Percentiles rank a stretch among this genome's conserved stretches.
Conservation (phyloP, 345 rosid genomes). For the Heritiera fomes region DNA sequence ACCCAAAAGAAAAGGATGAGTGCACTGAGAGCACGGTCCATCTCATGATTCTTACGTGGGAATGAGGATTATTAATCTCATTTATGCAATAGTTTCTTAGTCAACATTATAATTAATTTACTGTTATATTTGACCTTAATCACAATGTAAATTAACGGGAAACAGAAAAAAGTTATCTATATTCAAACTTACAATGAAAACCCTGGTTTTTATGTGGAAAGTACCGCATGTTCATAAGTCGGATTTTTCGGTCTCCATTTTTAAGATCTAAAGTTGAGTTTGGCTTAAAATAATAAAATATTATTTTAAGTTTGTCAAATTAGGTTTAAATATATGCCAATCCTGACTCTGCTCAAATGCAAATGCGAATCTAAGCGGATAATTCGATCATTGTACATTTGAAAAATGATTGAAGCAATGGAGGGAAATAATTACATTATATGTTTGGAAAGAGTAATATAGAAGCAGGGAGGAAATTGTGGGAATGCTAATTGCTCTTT, state of each 20-base stretch:
- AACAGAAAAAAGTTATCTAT: background rate
- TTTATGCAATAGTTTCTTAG: constrained; percentile 7
- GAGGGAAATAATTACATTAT: background rate
- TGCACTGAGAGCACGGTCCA: constrained; percentile 21
- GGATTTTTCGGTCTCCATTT: background rate
- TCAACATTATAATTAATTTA: constrained; percentile 35
- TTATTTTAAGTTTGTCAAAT: no score
- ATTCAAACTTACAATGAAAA: background rate
- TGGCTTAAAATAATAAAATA: no score
- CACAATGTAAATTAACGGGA: background rate
- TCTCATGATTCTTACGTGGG: constrained; percentile 24
- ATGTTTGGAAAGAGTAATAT: background rate
- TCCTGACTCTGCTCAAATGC: no score
- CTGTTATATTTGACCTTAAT: constrained; percentile 37
- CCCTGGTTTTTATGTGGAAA: background rate
- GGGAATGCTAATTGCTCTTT: background rate
- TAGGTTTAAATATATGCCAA: no score
- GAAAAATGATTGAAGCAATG: background rate
- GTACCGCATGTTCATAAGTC: background rate
- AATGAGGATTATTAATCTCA: constrained; percentile 23
- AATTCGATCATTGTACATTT: no score
- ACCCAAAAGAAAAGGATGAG: constrained; percentile 8
- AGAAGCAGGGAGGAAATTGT: background rate
- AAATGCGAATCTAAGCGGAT: no score
- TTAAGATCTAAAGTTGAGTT: no score